These are phyloP conservation scores for Amanita fuliginea DNA, from an alignment of 768 basidiomycete genomes.

Conservation along the genomic window DNA sequence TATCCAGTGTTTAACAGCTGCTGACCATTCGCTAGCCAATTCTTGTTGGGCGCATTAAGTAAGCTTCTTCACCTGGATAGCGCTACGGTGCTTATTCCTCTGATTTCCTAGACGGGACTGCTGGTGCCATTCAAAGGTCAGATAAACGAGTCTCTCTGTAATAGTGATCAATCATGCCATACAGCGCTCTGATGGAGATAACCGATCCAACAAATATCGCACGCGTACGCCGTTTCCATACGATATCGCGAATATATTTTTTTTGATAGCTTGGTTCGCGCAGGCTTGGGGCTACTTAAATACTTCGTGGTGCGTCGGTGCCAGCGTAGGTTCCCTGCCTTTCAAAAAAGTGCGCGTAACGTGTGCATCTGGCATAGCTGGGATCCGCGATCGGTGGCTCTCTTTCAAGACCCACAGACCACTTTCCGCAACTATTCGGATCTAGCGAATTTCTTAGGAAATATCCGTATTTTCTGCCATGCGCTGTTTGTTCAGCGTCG, in stretches of 20 bases:
- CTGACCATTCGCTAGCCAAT: constrained; percentile 30
- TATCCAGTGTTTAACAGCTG: background rate
- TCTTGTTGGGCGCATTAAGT: constrained; percentile 62
- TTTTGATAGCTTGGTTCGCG: background rate
- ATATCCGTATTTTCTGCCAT: constrained; percentile 42
- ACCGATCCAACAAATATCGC: constrained; percentile 46
- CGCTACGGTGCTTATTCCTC: background rate
- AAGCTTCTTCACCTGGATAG: constrained; percentile 12
- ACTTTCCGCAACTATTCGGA: constrained; percentile 33
- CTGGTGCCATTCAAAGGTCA: constrained; percentile 53
- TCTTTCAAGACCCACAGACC: constrained; percentile 16
- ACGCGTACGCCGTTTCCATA: constrained; percentile 18
- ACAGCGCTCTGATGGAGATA: constrained; percentile 42
- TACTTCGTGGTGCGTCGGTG: constrained; percentile 13
- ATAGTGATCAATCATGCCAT: background rate
- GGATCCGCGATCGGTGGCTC: background rate
- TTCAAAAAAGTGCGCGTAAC: background rate
- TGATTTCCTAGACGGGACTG: constrained; percentile 33
- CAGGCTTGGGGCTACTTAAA: constrained; percentile 22
- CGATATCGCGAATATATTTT: background rate
- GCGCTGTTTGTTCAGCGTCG: constrained; percentile 18
- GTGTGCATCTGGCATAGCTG: background rate
- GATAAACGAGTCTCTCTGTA: background rate
- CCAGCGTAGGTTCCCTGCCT: constrained; percentile 5
- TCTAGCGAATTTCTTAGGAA: constrained; percentile 25